Base-by-base conservation (phyloP, 495 filamentous ascomycete genomes). In the Aspergillus steynii region DNA sequence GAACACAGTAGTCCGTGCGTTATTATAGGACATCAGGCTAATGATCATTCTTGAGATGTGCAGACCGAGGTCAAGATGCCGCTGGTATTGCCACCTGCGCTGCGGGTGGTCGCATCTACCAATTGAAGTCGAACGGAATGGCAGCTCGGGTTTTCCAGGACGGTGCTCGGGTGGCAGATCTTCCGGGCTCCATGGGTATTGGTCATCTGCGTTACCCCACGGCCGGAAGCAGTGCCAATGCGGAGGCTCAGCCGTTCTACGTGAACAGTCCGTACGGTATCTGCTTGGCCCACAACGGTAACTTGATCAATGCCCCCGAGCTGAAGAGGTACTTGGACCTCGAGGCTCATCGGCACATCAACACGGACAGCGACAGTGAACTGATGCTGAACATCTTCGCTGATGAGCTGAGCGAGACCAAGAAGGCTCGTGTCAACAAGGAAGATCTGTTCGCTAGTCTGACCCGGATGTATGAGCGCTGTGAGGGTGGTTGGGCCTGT, bases 351-450 rank as follows among this genome's bases (percentile, higher is more conserved):
- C 83, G 95, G 65, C 95, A 98, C 71, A 93, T 98, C 76, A 99
- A 99, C 77, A 96, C 95, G 29, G 93, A 98, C 61, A 93, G 88
- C 58, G 95, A 99, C 73, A 93, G 89, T 67, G 95, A 99, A 80
- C 74, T 96, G 58, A 96, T 97, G 86, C 81, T 99, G 53, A 99
- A 98, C 72, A 85, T 97, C 62, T 96, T 97, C 64, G 95, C 95
- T 15, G 90, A 91, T 73, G 94, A 94, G 72, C 83, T 99, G 50
- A 93, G 94, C 61, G 90, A 96, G 73, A 96, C 92, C n/a, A 91
- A 91, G 64, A 98, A 99, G 76, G 90, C 93, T 29, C 90, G 95
- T 78, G 93, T 96, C 52, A 97, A 97, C 76, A 81, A 85, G 54
- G 88, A 93, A 52, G 95, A 99, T 74, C 84, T 97, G 67, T 97